Evolutionary conservation across 163 green algal genomes (phyloP).

Genomic region (Scenedesmus sp.): DNA sequence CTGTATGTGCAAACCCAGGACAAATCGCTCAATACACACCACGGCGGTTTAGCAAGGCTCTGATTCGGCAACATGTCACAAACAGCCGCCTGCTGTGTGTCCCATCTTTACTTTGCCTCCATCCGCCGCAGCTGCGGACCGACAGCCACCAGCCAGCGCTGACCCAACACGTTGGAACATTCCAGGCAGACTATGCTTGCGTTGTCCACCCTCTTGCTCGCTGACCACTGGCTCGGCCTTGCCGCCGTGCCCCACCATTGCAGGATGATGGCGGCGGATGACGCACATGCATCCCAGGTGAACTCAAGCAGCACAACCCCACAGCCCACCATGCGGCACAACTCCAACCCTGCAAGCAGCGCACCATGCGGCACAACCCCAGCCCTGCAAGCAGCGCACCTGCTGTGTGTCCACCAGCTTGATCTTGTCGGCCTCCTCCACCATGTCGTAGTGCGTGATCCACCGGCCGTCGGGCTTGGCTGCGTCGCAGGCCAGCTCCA

Average conservation of each 20-base stretch:
- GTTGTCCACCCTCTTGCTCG: constrained; percentile 54
- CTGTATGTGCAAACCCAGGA: too few species aligned
- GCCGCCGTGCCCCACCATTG: constrained; percentile 62
- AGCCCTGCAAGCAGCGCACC: constrained; percentile 38
- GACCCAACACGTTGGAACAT: too few species aligned
- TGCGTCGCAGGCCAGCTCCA: constrained; percentile 69
- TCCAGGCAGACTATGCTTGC: too few species aligned
- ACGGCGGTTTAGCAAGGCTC: too few species aligned
- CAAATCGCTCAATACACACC: too few species aligned
- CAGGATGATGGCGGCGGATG: constrained; percentile 48
- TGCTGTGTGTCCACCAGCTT: constrained; percentile 63
- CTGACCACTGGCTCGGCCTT: constrained; percentile 61
- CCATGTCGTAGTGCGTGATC: constrained; percentile 66
- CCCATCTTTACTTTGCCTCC: too few species aligned
- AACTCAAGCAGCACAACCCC: neutral
- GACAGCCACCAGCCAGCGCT: too few species aligned
- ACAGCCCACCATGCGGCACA: too few species aligned
- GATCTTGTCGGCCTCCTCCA: constrained; percentile 58
- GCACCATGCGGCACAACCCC: too few species aligned
- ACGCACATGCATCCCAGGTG: neutral
- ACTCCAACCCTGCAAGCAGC: neutral
- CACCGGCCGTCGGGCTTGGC: constrained; percentile 62
- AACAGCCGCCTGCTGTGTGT: too few species aligned
- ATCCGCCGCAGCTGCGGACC: too few species aligned
- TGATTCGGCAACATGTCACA: too few species aligned